Percentiles rank a stretch among this genome's conserved stretches.
phyloP scores from a whole-genome alignment of 768 basidiomycete species.

The Thelephora ganbajun region DNA sequence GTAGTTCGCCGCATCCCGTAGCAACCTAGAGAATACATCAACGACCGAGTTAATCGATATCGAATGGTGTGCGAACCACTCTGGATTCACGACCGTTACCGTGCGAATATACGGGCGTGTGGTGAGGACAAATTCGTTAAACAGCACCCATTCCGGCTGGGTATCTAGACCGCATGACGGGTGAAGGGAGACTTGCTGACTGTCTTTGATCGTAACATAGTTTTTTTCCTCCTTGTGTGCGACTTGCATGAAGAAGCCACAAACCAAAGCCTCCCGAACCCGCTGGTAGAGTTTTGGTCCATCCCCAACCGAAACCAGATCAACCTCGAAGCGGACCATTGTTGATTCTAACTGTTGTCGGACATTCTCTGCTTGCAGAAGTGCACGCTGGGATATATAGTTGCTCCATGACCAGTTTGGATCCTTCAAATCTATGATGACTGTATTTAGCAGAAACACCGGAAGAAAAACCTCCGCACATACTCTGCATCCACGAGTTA shows the following conservation, averaged over 20 bases:
- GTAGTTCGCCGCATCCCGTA: not conserved
- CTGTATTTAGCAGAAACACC: not conserved
- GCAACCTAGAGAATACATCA: not conserved
- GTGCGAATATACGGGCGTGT: constrained; percentile 76
- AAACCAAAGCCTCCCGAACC: constrained; percentile 67
- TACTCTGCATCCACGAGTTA: constrained; percentile 75
- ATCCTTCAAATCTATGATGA: constrained; percentile 44
- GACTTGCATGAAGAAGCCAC: constrained; percentile 93
- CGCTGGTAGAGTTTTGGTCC: constrained; percentile 54
- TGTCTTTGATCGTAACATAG: constrained; percentile 84
- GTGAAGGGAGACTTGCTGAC: constrained; percentile 73
- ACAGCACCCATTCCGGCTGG: constrained; percentile 79
- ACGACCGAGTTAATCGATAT: constrained; percentile 42
- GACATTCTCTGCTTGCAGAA: constrained; percentile 83
- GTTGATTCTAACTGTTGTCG: constrained; percentile 70
- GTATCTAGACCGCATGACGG: constrained; percentile 75
- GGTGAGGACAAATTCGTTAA: constrained; percentile 86
- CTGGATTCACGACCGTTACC: constrained; percentile 71
- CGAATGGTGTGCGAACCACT: constrained; percentile 42
- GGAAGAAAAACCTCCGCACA: constrained; percentile 11
- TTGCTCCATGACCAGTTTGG: constrained; percentile 82
- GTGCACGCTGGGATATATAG: constrained; percentile 66
- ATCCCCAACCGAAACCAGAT: constrained; percentile 50
- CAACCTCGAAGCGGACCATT: constrained; percentile 80
- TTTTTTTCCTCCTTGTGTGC: constrained; percentile 88